Evolutionary conservation across 306 rosid species (phyloP).

Genomic region (Myrica gale): DNA sequence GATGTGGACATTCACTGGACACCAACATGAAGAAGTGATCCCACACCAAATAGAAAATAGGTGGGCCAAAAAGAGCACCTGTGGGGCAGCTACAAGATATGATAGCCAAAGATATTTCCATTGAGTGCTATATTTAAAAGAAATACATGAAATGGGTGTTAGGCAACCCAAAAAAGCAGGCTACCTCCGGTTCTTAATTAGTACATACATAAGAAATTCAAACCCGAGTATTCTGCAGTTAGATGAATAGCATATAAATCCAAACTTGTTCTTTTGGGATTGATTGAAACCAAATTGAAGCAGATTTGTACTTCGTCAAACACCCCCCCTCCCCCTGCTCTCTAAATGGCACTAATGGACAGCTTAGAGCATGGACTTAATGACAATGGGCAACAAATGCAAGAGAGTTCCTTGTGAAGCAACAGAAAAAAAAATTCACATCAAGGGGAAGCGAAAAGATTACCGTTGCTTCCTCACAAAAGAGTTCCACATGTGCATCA

Average conservation of each 20-base stretch:
- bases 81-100: not conserved
- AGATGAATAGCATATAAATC: not conserved
- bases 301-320: not conserved
- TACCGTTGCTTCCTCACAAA: constrained; percentile 75
- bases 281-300: not conserved
- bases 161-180: not conserved
- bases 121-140: not conserved
- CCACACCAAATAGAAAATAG: not conserved
- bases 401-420: not conserved
- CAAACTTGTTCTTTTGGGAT: not conserved
- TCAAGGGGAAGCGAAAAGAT: constrained; percentile 17
- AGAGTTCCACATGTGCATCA: constrained; percentile 76
- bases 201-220: not conserved
- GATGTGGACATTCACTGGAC: not conserved
- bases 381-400: not conserved
- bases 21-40: not conserved
- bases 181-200: not conserved
- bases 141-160: not conserved
- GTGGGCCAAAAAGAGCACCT: not conserved
- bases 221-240: not conserved
- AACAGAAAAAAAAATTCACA: not conserved
- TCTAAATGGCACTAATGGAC: not conserved
- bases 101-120: not conserved
- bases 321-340: not conserved
- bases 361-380: not conserved